Conservation (phyloP, 495 filamentous ascomycete genomes). For the Podospora pseudocomata region DNA sequence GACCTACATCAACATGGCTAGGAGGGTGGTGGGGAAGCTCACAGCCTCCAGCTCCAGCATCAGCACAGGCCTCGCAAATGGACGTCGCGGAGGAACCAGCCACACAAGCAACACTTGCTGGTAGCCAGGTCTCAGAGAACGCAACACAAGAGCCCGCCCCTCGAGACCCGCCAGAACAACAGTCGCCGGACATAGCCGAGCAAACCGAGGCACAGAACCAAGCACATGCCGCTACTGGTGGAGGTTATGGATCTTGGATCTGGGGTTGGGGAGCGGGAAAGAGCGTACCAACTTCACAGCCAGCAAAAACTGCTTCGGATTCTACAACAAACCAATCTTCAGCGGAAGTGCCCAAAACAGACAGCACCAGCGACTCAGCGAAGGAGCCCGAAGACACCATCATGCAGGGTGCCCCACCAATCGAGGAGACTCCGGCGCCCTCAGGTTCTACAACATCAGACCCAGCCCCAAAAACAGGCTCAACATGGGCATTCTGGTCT, state of each 20-base stretch:
- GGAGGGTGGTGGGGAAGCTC: conserved; percentile 39
- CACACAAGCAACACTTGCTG: conserved; percentile 16
- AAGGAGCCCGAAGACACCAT: conserved; percentile 35
- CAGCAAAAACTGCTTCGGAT: conserved; percentile 7
- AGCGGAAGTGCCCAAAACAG: conserved; percentile 23
- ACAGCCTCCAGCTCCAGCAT: conserved; percentile 24
- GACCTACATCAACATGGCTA: conserved; percentile 51
- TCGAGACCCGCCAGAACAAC: conserved; percentile 20
- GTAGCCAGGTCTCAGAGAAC: conserved; percentile 4
- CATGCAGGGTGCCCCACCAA: conserved; percentile 39
- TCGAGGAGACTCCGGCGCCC: conserved; percentile 22
- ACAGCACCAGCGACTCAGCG: conserved; percentile 16
- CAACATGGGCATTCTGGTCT: conserved; percentile 86
- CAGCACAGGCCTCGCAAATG: conserved; percentile 24
- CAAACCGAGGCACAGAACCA: conserved; percentile 13
- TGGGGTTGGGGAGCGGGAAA: conserved; percentile 42
- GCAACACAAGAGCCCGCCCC: conserved; percentile 15
- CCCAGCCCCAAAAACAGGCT: conserved; percentile 48
- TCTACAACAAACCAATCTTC: background rate
- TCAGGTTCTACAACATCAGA: conserved; percentile 5
- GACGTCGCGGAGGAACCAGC: conserved; percentile 15
- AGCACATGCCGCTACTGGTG: conserved; percentile 16
- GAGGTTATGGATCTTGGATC: conserved; percentile 46
- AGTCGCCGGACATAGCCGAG: conserved; percentile 22
- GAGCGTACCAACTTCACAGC: background rate